Evolutionary conservation across 1,139 yeast genomes (phyloP).

Genomic region (Casaregolazyma suthepensis): DNA sequence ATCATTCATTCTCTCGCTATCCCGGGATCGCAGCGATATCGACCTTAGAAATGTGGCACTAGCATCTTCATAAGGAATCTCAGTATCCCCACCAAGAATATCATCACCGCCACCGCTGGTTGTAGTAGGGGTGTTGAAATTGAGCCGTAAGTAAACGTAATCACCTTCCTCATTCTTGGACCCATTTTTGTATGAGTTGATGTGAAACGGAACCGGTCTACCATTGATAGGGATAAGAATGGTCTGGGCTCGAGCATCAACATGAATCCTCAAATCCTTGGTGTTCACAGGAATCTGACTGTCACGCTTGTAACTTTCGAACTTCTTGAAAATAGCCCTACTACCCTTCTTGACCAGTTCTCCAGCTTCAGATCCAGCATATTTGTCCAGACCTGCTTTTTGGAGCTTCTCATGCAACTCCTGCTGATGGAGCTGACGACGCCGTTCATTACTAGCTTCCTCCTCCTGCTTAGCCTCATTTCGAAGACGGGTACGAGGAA

Average conservation of each 20-base stretch:
- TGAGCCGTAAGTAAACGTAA: constrained; percentile 80
- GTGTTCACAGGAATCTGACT: constrained; percentile 82
- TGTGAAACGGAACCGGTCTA: constrained; percentile 96
- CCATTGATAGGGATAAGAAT: constrained; percentile 89
- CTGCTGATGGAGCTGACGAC: constrained; percentile 76
- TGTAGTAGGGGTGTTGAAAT: constrained; percentile 90
- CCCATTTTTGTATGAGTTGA: constrained; percentile 88
- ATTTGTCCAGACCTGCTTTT: constrained; percentile 56
- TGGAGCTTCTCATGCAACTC: constrained; percentile 80
- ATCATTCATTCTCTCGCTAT: constrained; percentile 86
- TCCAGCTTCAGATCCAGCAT: constrained; percentile 38
- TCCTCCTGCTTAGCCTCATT: constrained; percentile 60
- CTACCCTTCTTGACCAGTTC: constrained; percentile 47
- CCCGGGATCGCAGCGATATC: constrained; percentile 82
- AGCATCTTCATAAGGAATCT: constrained; percentile 87
- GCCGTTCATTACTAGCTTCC: constrained; percentile 75
- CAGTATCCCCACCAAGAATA: constrained; percentile 62
- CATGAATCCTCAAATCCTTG: constrained; percentile 77
- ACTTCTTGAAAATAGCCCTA: constrained; percentile 77
- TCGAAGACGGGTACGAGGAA: constrained; percentile 67
- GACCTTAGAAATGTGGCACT: constrained; percentile 84
- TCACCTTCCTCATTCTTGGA: constrained; percentile 96
- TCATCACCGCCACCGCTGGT: constrained; percentile 59
- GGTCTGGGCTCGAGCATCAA: constrained; percentile 83
- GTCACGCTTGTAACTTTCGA: constrained; percentile 91